phyloP scores from a whole-genome alignment of 768 basidiomycete species.

The Ephemerocybe angulata region DNA sequence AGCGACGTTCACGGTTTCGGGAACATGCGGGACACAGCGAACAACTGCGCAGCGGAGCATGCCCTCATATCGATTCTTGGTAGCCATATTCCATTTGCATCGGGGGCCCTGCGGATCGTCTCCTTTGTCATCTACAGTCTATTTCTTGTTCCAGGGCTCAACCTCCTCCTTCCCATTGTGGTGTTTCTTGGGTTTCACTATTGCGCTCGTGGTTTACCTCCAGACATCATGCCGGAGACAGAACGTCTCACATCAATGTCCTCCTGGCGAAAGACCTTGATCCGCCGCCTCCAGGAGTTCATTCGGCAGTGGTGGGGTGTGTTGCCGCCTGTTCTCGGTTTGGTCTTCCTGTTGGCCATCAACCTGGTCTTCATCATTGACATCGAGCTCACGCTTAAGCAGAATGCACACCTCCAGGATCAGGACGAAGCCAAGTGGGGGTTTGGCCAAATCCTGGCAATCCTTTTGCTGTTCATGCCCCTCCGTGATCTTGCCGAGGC shows the following conservation, averaged over 20 bases:
- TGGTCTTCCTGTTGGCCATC: slow-evolving; percentile 11
- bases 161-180: neutral
- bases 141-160: neutral
- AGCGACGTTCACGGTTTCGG: neutral
- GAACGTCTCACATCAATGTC: too few relatives aligned
- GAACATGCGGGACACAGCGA: neutral
- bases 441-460: slow-evolving; percentile 20
- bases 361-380: slow-evolving; percentile 18
- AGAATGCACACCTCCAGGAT: slow-evolving; percentile 2
- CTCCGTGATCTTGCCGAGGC: slow-evolving; percentile 11
- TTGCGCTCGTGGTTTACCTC: neutral
- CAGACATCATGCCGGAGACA: neutral
- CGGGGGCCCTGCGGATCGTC: neutral
- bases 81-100: neutral
- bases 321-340: neutral
- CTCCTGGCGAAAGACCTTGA: too few relatives aligned
- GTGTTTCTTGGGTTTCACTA: neutral
- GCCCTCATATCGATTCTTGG: neutral
- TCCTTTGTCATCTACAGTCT: slow-evolving; percentile 3
- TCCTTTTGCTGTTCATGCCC: slow-evolving; percentile 18
- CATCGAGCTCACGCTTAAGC: slow-evolving; percentile 16
- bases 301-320: neutral
- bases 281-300: too few relatives aligned
- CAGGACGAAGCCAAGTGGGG: slow-evolving; percentile 12
- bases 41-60: neutral